Base-by-base conservation (phyloP, 1,284 basidiomycete species). In the Irpex lacteus region DNA sequence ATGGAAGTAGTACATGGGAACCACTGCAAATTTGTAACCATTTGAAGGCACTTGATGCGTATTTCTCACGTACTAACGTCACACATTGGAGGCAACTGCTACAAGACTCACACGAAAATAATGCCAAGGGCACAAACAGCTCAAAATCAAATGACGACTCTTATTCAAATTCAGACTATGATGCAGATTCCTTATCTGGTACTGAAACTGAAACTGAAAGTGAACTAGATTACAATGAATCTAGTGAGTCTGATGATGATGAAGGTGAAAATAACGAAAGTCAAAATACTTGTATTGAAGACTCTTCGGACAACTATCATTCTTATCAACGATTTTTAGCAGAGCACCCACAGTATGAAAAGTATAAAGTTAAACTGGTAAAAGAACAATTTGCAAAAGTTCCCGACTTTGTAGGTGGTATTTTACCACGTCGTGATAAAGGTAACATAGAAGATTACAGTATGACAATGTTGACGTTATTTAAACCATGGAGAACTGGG, bases 401-500 rank as follows among this genome's bases (percentile, higher is more conserved):
- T 11, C 34, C 53, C 21, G 52, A 59, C 21, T 62, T 57, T 54
- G 34, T 65, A 47, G 63, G 63, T 21, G 60, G 52, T 9, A 26
- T 60, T 6, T 52, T 66, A 13, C 65, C 63, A 4, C 40, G 60
- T 5, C 37, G 18, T 44, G 59, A 64, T 50, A 47, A 19, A 26
- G 57, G 50, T 54, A 36, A 19, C 49, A 2, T 55, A 53, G 37
- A 63, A 6, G n/a, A 52, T 8, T 61, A 57, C 11, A 59, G 26
- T 53, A 63, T 19, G 11, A 55, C 59, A 4, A 65, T 65, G 61
- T 50, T 65, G 2, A 60, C 57, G 18, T 32, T 65, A 2, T 63
- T 65, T 36, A 55, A 56, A 13, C 58, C 61, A 3, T 65, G 61
- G 61, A 58, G 72, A 18, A 66, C 59, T 18, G 74, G 75, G 1